Evolutionary conservation across 345 rosid genomes (phyloP).

Genomic region (Tarenaya hassleriana): DNA sequence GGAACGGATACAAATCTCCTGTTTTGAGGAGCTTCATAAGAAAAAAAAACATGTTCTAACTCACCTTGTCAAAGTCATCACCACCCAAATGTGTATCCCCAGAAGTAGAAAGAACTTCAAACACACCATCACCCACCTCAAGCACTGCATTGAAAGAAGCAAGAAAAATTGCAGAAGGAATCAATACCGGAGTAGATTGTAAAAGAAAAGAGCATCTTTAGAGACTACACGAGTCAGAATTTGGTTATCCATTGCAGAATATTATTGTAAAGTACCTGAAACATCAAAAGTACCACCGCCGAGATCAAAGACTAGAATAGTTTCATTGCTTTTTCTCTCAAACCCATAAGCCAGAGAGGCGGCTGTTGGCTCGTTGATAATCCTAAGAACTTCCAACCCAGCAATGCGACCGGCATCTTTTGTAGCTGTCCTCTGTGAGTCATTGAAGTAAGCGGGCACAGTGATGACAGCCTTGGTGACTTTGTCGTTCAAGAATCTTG

Average conservation of each 20-base stretch:
- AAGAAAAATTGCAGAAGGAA: not conserved
- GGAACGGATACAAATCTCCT: not conserved
- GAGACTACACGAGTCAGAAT: not conserved
- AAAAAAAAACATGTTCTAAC: not conserved
- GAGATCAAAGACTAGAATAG: slow-evolving; percentile 95
- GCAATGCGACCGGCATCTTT: slow-evolving; percentile 97
- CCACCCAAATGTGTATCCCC: slow-evolving; percentile 99
- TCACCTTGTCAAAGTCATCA: slow-evolving; percentile 94
- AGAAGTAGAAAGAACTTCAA: slow-evolving; percentile 96
- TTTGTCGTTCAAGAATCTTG: slow-evolving; percentile 59
- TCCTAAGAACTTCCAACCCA: slow-evolving; percentile 79
- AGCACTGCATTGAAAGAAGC: slow-evolving; percentile 49
- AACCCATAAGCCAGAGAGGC: slow-evolving; percentile 97
- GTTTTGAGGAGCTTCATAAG: not conserved
- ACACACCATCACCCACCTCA: slow-evolving; percentile 99
- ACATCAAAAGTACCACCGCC: slow-evolving; percentile 99
- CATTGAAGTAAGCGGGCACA: slow-evolving; percentile 81
- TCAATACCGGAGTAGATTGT: not conserved
- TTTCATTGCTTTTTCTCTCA: slow-evolving; percentile 89
- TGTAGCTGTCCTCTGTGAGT: slow-evolving; percentile 91
- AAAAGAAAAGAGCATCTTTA: not conserved
- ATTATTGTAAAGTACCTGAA: slow-evolving; percentile 47
- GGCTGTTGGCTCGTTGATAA: slow-evolving; percentile 96
- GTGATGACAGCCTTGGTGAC: slow-evolving; percentile 66
- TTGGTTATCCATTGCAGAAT: not conserved